Base-by-base conservation (phyloP, 352 stramenopile genomes). In the Globisporangium ultimum region DNA sequence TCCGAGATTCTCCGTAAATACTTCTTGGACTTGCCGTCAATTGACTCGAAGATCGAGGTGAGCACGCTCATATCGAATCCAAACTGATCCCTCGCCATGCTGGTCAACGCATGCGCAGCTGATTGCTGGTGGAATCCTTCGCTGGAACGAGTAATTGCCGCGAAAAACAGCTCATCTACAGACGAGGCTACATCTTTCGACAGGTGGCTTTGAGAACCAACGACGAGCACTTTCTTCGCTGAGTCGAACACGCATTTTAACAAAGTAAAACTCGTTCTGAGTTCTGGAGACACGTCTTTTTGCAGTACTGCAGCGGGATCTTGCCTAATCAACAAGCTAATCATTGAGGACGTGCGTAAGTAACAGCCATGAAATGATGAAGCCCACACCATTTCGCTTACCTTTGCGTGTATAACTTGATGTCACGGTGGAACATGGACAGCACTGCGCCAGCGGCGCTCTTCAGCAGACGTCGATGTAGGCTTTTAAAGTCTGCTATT, bases 1-100 rank as follows among this genome's bases (percentile, higher is more conserved):
- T 88, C 82, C 0, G 65, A 72, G 7, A 60, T 73, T 41, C 76
- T 78, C 32, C 68, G 76, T 21, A 91, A 58, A 17, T 81, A 84
- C 4, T 18, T 68, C 2, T 55, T 71, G 55, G 45, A 76, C 57
- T 54, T 69, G 34, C 60, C 59, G 4, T 63, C 72, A 13, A 64
- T 71, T 5, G 50, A 38, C 12, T 68, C 46, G 42, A 89, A 80
- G 5, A 89, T 64, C 0, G 52, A 42, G 13, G 61, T 46, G 11
- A 88, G 61, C 1, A 61, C 55, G 15, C 71, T 42, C 10, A 88
- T 51, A 43, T 91, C 80, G 1, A 57, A 28, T 6, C 70, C 17
- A 36, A 84, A 84, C 69, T 88, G 80, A 10, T 32, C 41, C 10
- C 67, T 62, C 1, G 66, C 70, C 5, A 53, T 18, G 17, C 21